These are phyloP conservation scores for Hanseniaspora sp. DNA, from an alignment of 1,139 yeast genomes.

Conservation along the genomic window DNA sequence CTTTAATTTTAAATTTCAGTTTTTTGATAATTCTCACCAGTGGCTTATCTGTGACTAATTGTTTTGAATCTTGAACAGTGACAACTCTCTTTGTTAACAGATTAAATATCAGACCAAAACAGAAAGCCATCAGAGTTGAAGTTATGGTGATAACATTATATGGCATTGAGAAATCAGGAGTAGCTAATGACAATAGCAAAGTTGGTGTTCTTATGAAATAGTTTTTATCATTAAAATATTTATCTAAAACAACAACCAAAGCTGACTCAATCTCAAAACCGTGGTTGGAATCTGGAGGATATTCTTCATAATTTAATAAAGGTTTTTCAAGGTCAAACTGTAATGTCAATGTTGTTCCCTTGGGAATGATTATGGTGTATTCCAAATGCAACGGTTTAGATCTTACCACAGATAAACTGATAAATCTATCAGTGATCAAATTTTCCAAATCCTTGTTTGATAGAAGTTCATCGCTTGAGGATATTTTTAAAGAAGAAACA, in stretches of 20 bases:
- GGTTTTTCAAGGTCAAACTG: constrained; percentile 81
- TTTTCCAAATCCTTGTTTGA: constrained; percentile 43
- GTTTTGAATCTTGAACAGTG: constrained; percentile 64
- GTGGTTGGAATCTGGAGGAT: constrained; percentile 98
- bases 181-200: constrained; percentile 71
- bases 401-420: constrained; percentile 29
- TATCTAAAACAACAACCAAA: constrained; percentile 43
- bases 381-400: constrained; percentile 77
- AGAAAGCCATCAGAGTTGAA: constrained; percentile 83
- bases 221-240: constrained; percentile 20
- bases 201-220: constrained; percentile 76
- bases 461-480: constrained; percentile 54
- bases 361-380: constrained; percentile 51
- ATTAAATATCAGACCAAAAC: constrained; percentile 80
- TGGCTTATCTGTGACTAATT: constrained; percentile 15
- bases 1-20: constrained; percentile 3
- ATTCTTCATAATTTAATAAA: constrained; percentile 71
- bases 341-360: constrained; percentile 49
- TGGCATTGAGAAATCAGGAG: constrained; percentile 99
- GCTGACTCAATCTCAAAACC: constrained; percentile 94
- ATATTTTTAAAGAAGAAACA: constrained; percentile 51
- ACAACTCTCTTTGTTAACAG: constrained; percentile 63
- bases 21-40: background rate
- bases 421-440: background rate
- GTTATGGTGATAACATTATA: constrained; percentile 92